Evolutionary conservation across 306 rosid genomes (phyloP).

Genomic region (Canavalia gladiata): DNA sequence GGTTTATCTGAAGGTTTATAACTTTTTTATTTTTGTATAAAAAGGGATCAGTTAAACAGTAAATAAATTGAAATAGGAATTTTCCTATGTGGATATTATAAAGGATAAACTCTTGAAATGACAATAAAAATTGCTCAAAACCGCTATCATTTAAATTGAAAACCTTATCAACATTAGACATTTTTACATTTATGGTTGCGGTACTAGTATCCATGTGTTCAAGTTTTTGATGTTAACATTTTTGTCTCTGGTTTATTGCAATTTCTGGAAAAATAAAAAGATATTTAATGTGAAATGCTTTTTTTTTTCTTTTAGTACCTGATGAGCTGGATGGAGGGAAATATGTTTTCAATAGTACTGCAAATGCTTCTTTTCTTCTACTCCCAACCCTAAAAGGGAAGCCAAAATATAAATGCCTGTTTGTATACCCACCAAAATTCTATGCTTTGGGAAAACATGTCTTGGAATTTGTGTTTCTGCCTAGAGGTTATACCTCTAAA

Average conservation of each 20-base stretch:
- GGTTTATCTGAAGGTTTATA: background rate
- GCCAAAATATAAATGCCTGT: background rate
- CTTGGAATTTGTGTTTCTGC: too few relatives aligned
- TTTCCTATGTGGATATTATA: background rate
- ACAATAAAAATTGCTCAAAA: background rate
- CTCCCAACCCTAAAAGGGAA: background rate
- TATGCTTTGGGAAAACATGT: too few relatives aligned
- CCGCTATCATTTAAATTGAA: background rate
- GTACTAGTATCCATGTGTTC: background rate
- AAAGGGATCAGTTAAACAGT: background rate
- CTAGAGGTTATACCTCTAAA: too few relatives aligned
- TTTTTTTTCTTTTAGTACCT: background rate
- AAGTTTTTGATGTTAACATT: slow-evolving; percentile 10
- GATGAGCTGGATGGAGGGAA: background rate
- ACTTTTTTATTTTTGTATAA: background rate
- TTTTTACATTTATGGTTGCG: background rate
- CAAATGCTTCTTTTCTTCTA: background rate
- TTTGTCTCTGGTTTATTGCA: background rate
- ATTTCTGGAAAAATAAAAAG: background rate
- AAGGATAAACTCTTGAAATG: slow-evolving; percentile 21
- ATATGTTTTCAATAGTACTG: background rate
- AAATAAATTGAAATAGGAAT: slow-evolving; percentile 2
- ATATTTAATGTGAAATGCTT: background rate
- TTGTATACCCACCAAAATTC: too few relatives aligned
- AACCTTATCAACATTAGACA: background rate